These are phyloP conservation scores for Pleomassaria siparia DNA, from an alignment of 2,329 filamentous ascomycete genomes.

Conservation along the genomic window DNA sequence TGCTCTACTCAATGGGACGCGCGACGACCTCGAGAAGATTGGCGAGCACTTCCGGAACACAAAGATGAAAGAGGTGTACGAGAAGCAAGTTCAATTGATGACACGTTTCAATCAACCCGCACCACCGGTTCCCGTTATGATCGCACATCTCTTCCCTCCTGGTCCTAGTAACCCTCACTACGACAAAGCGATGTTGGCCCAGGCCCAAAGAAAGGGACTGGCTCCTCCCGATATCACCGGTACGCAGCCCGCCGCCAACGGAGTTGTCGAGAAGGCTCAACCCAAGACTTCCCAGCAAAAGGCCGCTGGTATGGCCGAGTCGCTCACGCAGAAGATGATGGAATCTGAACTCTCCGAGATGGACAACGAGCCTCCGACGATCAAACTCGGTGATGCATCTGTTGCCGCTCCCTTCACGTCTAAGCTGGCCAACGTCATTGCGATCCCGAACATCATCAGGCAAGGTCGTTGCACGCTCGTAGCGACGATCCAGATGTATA, in stretches of 20 bases:
- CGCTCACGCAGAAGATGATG: slow-evolving; percentile 84
- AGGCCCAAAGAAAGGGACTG: slow-evolving; percentile 76
- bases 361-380: slow-evolving; percentile 86
- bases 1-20: slow-evolving; percentile 90
- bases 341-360: slow-evolving; percentile 73
- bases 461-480: slow-evolving; percentile 97
- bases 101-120: slow-evolving; percentile 89
- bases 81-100: slow-evolving; percentile 93
- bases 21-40: slow-evolving; percentile 87
- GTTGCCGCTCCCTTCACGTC: slow-evolving; percentile 97
- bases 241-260: slow-evolving; percentile 25
- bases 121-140: slow-evolving; percentile 88
- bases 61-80: slow-evolving; percentile 98
- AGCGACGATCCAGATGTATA: slow-evolving; percentile 99
- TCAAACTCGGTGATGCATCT: slow-evolving; percentile 96
- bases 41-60: slow-evolving; percentile 90
- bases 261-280: slow-evolving; percentile 30
- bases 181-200: slow-evolving; percentile 84
- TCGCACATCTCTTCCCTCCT: slow-evolving; percentile 92
- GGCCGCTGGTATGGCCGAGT: slow-evolving; percentile 79
- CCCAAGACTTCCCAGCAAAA: slow-evolving; percentile 59
- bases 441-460: slow-evolving; percentile 96
- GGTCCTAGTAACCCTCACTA: slow-evolving; percentile 93
- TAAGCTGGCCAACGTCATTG: slow-evolving; percentile 94
- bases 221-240: slow-evolving; percentile 50